Conservation (phyloP, 345 rosid species). For the Eucalyptus cladocalyx region DNA sequence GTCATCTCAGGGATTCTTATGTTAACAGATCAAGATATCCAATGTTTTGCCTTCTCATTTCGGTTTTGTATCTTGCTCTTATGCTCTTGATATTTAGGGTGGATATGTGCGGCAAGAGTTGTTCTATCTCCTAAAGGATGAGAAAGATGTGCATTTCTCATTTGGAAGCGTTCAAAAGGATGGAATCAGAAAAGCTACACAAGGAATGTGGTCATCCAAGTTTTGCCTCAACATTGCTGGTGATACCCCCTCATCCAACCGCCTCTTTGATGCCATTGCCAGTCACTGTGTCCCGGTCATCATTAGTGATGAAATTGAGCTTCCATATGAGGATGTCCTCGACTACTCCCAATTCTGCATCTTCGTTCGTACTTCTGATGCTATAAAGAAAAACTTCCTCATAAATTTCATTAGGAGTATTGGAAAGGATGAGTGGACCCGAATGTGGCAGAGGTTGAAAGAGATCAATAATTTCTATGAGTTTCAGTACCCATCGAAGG, state of each 20-base stretch:
- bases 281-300: slow-evolving; percentile 94
- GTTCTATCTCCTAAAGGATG: slow-evolving; percentile 58
- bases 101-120: slow-evolving; percentile 81
- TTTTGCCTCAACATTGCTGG: slow-evolving; percentile 97
- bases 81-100: slow-evolving; percentile 31
- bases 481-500: slow-evolving; percentile 52
- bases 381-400: slow-evolving; percentile 55
- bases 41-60: background rate
- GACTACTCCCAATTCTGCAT: slow-evolving; percentile 86
- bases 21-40: background rate
- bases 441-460: slow-evolving; percentile 54
- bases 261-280: slow-evolving; percentile 92
- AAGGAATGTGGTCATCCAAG: slow-evolving; percentile 80
- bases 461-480: slow-evolving; percentile 49
- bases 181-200: slow-evolving; percentile 55
- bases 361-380: slow-evolving; percentile 74
- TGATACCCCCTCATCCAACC: slow-evolving; percentile 93
- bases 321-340: slow-evolving; percentile 82
- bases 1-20: background rate
- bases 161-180: slow-evolving; percentile 65
- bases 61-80: background rate
- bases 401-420: slow-evolving; percentile 52
- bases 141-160: slow-evolving; percentile 79
- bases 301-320: slow-evolving; percentile 88
- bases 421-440: slow-evolving; percentile 61